Base-by-base conservation (phyloP, 805 yeast species). In the Starmerella bacillaris region DNA sequence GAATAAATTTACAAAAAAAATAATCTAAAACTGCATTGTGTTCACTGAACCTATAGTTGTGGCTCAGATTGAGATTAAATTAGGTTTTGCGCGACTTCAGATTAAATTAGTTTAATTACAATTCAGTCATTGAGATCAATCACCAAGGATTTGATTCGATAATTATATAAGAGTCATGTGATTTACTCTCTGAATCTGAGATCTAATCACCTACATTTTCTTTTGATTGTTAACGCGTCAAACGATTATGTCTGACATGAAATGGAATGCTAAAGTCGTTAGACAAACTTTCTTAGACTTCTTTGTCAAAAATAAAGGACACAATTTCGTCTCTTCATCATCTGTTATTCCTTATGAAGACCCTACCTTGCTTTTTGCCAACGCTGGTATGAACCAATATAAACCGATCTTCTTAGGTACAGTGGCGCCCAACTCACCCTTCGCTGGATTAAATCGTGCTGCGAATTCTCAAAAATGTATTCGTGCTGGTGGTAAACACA, bases 321-420 rank as follows among this genome's bases (percentile, higher is more conserved):
- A 89, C 57, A 75, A 72, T 2, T 83, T 69, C 56, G 84, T 89
- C 31, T 82, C 94, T 17, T 78, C 93, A 0, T 83, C 96, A 2
- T 79, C 94, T 0, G 96, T 86, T 20, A 75, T 89, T 41, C 99
- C 99, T 36, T 92, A 77, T 56, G 95, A 89, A 61, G 99, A 89
- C 56, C 98, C 99, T 35, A 86, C 96, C 18, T 67, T 89, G 42
- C 64, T 89, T 43, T 89, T 89, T 55, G 93, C 98, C 54, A 89
- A 89, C 56, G 99, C 99, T 40, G 98, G 96, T 60, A 89, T 89
- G 99, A 89, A 89, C 63, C 99, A 89, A 64, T 89, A 84, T 61
- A 89, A 89, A 60, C 94, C 98, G 11, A 89, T 89, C 48, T 89
- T 89, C 57, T 65, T 84, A 52, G 99, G 99, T 37, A 84, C 95